Evolutionary conservation across 352 stramenopile species (phyloP).

Genomic region (Phytopythium montanum): DNA sequence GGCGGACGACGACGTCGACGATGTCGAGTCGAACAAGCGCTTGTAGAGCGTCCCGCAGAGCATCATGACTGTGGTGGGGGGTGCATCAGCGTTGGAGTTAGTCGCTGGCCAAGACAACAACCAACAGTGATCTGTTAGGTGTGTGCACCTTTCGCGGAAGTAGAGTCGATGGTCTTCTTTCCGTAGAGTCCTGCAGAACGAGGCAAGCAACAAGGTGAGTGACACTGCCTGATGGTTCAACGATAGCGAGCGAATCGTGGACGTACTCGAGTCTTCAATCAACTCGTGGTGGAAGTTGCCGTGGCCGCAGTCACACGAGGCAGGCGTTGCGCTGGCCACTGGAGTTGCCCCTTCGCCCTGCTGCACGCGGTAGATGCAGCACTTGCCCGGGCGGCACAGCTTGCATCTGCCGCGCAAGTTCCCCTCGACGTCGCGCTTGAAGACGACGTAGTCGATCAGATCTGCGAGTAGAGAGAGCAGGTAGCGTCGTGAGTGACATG

Average conservation of each 20-base stretch:
- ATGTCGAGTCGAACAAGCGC: constrained; percentile 58
- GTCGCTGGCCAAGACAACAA: not conserved
- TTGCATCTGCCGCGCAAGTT: constrained; percentile 73
- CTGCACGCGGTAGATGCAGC: constrained; percentile 61
- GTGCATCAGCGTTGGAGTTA: constrained; percentile 7
- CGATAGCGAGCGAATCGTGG: not conserved
- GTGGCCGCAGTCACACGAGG: constrained; percentile 66
- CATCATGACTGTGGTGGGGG: constrained; percentile 44
- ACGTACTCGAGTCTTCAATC: constrained; percentile 72
- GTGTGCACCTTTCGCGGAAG: constrained; percentile 60
- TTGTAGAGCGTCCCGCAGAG: constrained; percentile 73
- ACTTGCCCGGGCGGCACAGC: constrained; percentile 60
- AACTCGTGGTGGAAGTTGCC: constrained; percentile 73
- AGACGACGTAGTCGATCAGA: constrained; percentile 74
- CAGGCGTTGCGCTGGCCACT: constrained; percentile 19
- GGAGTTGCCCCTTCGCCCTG: constrained; percentile 22
- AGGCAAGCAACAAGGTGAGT: constrained; percentile 5
- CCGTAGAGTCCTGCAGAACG: constrained; percentile 50
- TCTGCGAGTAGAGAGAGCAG: constrained; percentile 26
- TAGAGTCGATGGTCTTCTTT: constrained; percentile 50
- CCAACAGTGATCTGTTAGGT: not conserved
- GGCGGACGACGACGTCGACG: constrained; percentile 29
- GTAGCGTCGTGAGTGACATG: not conserved
- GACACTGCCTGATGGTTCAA: constrained; percentile 5
- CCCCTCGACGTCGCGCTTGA: constrained; percentile 65